phyloP scores from a whole-genome alignment of 2,329 filamentous ascomycete species.

The Pochonia chlamydosporia region DNA sequence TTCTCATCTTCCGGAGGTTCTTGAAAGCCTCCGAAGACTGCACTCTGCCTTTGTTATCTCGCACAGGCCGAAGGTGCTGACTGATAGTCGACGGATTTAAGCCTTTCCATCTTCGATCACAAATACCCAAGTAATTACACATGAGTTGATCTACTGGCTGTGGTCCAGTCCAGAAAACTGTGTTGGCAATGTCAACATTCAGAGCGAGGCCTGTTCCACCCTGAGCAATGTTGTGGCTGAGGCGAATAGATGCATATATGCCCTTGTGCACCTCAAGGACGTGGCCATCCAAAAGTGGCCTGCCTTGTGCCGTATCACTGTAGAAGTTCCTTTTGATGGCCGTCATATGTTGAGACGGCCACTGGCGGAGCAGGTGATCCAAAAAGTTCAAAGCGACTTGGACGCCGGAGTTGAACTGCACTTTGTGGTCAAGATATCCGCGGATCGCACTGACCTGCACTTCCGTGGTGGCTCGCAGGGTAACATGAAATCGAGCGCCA shows the following conservation, averaged over 20 bases:
- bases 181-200: constrained; percentile 89
- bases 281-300: constrained; percentile 48
- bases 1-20: constrained; percentile 46
- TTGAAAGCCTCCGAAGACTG: constrained; percentile 47
- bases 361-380: constrained; percentile 80
- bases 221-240: constrained; percentile 51
- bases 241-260: constrained; percentile 77
- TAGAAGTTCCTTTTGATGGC: constrained; percentile 84
- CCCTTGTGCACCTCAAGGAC: constrained; percentile 78
- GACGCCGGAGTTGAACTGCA: constrained; percentile 58
- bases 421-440: constrained; percentile 57
- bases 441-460: constrained; percentile 63
- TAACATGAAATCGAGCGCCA: constrained; percentile 51
- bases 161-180: constrained; percentile 68
- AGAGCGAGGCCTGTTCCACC: constrained; percentile 62
- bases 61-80: constrained; percentile 29
- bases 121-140: constrained; percentile 26
- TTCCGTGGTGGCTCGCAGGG: constrained; percentile 57
- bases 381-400: constrained; percentile 84
- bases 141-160: constrained; percentile 32
- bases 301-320: constrained; percentile 40
- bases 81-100: constrained; percentile 20
- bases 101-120: constrained; percentile 22
- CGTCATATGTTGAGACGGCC: constrained; percentile 61
- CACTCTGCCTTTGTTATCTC: constrained; percentile 16